Conservation (phyloP, 345 rosid species). For the Eucalyptus sp. region DNA sequence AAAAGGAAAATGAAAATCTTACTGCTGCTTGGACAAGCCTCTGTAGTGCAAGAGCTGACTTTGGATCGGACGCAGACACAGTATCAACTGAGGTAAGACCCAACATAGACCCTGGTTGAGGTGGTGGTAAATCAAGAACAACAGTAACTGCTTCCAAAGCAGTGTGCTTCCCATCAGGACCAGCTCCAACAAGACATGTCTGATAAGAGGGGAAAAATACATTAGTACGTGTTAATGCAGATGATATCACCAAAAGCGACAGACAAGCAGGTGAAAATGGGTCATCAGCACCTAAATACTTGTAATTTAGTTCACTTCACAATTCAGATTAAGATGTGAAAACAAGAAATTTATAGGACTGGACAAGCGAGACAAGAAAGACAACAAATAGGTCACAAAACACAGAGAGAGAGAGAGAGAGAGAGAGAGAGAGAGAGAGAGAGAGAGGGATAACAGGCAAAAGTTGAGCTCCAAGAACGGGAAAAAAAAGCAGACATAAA, state of each 20-base stretch:
- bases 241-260: neutral
- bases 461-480: neutral
- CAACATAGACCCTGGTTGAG: constrained; percentile 94
- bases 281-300: neutral
- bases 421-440: neutral
- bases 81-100: constrained; percentile 82
- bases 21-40: constrained; percentile 99
- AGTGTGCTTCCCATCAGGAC: constrained; percentile 96
- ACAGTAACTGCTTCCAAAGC: constrained; percentile 98
- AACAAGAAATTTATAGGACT: neutral
- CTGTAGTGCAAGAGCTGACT: constrained; percentile 93
- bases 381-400: neutral
- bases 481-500: neutral
- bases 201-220: constrained; percentile 4
- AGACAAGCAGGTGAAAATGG: neutral
- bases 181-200: constrained; percentile 99
- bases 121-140: constrained; percentile 97
- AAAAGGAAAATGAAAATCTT: constrained; percentile 15
- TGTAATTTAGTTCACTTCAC: neutral
- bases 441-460: neutral
- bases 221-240: neutral
- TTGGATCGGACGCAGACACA: constrained; percentile 97
- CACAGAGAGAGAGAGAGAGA: neutral
- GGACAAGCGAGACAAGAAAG: neutral
- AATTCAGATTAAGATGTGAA: neutral